Conservation (phyloP, 78 protist species). For the Diacronema lutheri region DNA sequence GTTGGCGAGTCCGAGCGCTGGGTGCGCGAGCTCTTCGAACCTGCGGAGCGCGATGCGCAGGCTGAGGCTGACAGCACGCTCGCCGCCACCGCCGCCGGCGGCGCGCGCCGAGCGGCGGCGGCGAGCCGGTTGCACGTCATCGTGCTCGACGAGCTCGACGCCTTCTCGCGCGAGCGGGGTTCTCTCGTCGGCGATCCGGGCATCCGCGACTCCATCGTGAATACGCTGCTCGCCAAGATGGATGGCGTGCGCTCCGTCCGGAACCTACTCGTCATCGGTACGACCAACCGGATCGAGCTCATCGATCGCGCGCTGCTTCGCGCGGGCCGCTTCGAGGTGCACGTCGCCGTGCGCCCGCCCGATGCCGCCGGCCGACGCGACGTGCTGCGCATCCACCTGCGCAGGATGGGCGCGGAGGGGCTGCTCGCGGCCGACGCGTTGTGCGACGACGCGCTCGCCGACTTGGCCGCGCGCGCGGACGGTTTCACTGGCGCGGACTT, state of each 20-base stretch:
- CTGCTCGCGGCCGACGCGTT: not conserved
- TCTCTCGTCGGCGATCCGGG: slow-evolving; percentile 28
- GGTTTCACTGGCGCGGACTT: not conserved
- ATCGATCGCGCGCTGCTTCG: slow-evolving; percentile 47
- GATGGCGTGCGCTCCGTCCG: slow-evolving; percentile 49
- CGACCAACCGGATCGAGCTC: slow-evolving; percentile 44
- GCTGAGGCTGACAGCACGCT: too few relatives aligned
- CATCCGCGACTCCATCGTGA: slow-evolving; percentile 47
- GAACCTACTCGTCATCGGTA: slow-evolving; percentile 53
- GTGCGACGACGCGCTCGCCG: not conserved
- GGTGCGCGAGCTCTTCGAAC: slow-evolving; percentile 45
- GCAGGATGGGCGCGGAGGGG: not conserved
- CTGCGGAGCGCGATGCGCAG: slow-evolving; percentile 36
- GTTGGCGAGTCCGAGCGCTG: slow-evolving; percentile 45
- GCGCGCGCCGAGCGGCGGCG: too few relatives aligned
- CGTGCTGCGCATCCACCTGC: slow-evolving; percentile 25
- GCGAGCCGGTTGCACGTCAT: slow-evolving; percentile 18
- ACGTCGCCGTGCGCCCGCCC: slow-evolving; percentile 16
- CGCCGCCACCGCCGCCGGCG: too few relatives aligned
- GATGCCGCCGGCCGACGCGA: slow-evolving; percentile 20
- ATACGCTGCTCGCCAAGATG: slow-evolving; percentile 58
- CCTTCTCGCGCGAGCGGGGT: slow-evolving; percentile 49
- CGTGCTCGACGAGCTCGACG: slow-evolving; percentile 61
- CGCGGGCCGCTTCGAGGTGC: slow-evolving; percentile 52
- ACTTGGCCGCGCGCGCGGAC: not conserved